These are phyloP conservation scores for Cercospora sojina DNA, from an alignment of 2,329 filamentous ascomycete species.

Conservation along the genomic window DNA sequence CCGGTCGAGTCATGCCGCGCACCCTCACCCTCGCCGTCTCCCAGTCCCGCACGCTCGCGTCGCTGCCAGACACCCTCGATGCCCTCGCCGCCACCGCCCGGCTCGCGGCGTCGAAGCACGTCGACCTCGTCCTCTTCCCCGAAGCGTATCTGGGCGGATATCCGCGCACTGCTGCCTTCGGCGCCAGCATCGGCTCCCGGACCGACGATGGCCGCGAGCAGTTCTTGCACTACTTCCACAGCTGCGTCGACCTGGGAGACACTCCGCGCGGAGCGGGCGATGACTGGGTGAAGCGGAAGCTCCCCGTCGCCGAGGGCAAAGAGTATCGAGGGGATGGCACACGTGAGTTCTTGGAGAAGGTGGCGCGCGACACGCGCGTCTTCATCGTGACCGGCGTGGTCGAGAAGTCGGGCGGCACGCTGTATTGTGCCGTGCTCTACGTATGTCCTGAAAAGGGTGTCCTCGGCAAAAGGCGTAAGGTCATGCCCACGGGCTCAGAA, in stretches of 20 bases:
- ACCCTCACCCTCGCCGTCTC: conserved; percentile 51
- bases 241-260: conserved; percentile 80
- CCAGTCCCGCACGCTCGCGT: conserved; percentile 50
- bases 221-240: conserved; percentile 75
- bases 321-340: conserved; percentile 69
- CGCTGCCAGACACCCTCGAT: conserved; percentile 59
- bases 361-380: conserved; percentile 74
- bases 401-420: conserved; percentile 74
- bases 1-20: conserved; percentile 35
- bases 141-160: conserved; percentile 93
- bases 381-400: conserved; percentile 80
- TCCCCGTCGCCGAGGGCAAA: conserved; percentile 52
- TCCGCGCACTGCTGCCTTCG: conserved; percentile 77
- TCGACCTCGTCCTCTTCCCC: conserved; percentile 79
- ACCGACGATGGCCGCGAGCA: conserved; percentile 72
- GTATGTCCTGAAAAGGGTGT: conserved; percentile 71
- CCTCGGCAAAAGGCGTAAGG: conserved; percentile 83
- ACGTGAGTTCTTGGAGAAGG: conserved; percentile 72
- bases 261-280: conserved; percentile 67
- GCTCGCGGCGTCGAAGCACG: conserved; percentile 59
- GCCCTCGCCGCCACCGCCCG: conserved; percentile 64
- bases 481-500: conserved; percentile 86
- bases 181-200: conserved; percentile 69
- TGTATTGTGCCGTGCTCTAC: conserved; percentile 83
- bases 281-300: conserved; percentile 65